Base-by-base conservation (phyloP, 148 eudicot genomes). In the Polygonum aviculare region DNA sequence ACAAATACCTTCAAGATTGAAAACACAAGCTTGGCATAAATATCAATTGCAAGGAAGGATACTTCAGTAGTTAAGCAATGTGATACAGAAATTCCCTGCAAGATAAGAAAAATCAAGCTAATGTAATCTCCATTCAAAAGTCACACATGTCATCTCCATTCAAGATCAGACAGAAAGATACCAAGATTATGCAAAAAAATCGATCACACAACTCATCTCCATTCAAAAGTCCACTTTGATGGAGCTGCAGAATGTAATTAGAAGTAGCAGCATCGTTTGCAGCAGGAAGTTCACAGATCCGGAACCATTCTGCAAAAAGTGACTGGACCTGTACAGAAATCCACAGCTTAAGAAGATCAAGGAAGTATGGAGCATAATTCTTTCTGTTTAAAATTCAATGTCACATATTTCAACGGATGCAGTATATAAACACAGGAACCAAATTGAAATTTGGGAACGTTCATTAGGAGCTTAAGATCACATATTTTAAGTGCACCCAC, bases 31-130 rank as follows among this genome's bases (percentile, higher is more conserved):
- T 88, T 90, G 18, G 97, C 90, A 87, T 87, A 92, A 19, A 89
- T 88, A 82, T 95, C 99, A 79, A 92, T 90, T 47, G 96, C 97
- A 71, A 95, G 94, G 84, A 90, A 95, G 33, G 99, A 88, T 11
- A 87, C 87, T 84, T 88, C 97, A 62, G 87, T 80, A 73, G 90
- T 77, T 31, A 89, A 81, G 77, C 94, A 95, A 83, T 95, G 97
- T 18, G 94, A 85, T 15, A 95, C 99, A 77, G 94, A 90, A 60
- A 95, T 78, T 80, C 93, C 94, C 99, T 95, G 89, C 75, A 73
- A 26, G 67, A 79, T 7, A 67, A 36, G 45, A 65, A 76, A 15
- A 75, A 11, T 54, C 18, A 59, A 48, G 26, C 26, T 5, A 54
- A 48, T 1, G 39, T 16, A 45, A 67, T 36, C 31, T 26, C 31